Evolutionary conservation across 2,329 filamentous ascomycete genomes (phyloP).

Genomic region (Fusarium praegraminearum): DNA sequence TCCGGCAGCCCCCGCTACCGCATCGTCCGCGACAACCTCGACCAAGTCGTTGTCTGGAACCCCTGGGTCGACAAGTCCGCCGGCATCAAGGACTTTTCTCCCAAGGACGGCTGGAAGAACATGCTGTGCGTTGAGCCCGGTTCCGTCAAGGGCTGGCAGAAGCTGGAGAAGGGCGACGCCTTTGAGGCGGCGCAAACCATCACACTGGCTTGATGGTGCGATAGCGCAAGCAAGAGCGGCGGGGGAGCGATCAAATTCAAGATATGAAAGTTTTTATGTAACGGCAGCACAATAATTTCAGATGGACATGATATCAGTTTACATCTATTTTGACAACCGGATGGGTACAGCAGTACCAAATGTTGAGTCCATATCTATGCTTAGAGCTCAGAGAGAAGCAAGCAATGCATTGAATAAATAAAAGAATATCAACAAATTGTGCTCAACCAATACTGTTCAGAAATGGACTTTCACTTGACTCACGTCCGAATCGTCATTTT

Average conservation of each 20-base stretch:
- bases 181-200: constrained; percentile 73
- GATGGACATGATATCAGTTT: constrained; percentile 28
- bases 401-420: constrained; percentile 15
- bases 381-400: constrained; percentile 26
- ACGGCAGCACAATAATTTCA: constrained; percentile 36
- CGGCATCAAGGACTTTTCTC: constrained; percentile 86
- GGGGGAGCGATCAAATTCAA: constrained; percentile 19
- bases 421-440: constrained; percentile 1
- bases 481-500: neutral
- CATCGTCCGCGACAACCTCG: constrained; percentile 84
- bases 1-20: constrained; percentile 74
- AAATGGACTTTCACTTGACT: neutral
- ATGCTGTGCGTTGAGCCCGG: constrained; percentile 97
- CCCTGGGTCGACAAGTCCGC: constrained; percentile 90
- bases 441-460: neutral
- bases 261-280: constrained; percentile 35
- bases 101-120: constrained; percentile 88
- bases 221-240: neutral
- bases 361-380: constrained; percentile 22
- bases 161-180: constrained; percentile 81
- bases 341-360: neutral
- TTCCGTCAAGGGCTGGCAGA: constrained; percentile 83
- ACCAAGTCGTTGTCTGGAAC: constrained; percentile 96
- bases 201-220: constrained; percentile 49
- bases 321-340: constrained; percentile 25